Percentiles rank a stretch among this genome's conserved stretches.
Evolutionary conservation across 2,329 filamentous ascomycete genomes (phyloP).

Genomic region (Ophiostoma fasciatum): DNA sequence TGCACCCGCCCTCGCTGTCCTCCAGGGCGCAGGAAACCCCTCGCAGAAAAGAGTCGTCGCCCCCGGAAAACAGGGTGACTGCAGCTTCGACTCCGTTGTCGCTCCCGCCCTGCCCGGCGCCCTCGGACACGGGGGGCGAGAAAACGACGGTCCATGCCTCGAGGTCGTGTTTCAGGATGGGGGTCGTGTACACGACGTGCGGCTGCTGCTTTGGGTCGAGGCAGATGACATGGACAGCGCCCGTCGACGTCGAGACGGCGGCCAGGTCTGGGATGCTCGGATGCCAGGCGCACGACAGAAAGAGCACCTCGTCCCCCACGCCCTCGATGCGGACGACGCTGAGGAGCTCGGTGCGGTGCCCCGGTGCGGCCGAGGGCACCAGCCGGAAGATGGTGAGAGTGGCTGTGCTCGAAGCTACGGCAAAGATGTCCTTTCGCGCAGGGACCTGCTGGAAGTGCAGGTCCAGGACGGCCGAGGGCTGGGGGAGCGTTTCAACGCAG

Average conservation of each 20-base stretch:
- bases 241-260: constrained; percentile 57
- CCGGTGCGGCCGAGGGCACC: constrained; percentile 20
- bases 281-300: constrained; percentile 63
- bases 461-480: constrained; percentile 67
- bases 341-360: constrained; percentile 23
- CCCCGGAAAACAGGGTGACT: constrained; percentile 49
- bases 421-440: constrained; percentile 40
- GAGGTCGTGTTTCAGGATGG: constrained; percentile 36
- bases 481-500: constrained; percentile 38
- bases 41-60: constrained; percentile 74
- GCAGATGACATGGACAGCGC: constrained; percentile 42
- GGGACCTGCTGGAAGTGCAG: constrained; percentile 57
- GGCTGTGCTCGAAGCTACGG: constrained; percentile 65
- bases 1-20: no score
- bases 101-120: no score
- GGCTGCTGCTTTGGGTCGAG: constrained; percentile 28
- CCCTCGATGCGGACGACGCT: constrained; percentile 29
- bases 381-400: constrained; percentile 50
- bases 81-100: background rate
- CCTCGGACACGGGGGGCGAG: no score
- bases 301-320: constrained; percentile 44
- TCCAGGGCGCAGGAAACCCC: no score
- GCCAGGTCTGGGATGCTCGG: constrained; percentile 39
- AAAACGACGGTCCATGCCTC: constrained; percentile 66
- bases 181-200: constrained; percentile 17